Evolutionary conservation across 768 basidiomycete genomes (phyloP), one percentile per base, ranked within the genome.

Genomic region (Naematelia aurantialba): DNA sequence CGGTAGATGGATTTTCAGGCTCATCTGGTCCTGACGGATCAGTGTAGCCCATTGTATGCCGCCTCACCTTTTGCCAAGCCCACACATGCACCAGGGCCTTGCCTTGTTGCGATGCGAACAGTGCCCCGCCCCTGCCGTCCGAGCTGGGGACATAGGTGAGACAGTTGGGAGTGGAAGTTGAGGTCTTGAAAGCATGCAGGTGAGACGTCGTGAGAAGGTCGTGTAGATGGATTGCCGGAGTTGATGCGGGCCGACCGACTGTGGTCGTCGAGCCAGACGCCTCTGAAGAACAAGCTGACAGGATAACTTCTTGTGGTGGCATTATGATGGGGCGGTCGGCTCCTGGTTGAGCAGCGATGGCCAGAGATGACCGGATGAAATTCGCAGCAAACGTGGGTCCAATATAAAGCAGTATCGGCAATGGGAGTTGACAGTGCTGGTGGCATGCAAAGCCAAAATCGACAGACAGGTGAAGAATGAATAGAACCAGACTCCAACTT

Each of bases 21-120:
- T 83, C 44, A 93, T 80, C 83, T 97, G 93, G 76, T 98, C 91
- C 93, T 96, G 72, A 5, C 54, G 4, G 56, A 22, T 42, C 34
- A 55, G 31, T 19, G 51, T 59, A 45, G 61, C 29, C 30, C 31
- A 13, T 47, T 53, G 48, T 22, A 5, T n/a, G 25, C 0, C 21
- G 70, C n/a, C 79, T 56, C 62, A 89, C 94, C 81, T 91, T 93
- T 82, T 97, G 91, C 77, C 91, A 97, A 63, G 84, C 86, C 78
- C 94, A 98, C 17, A 92, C 87, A 70, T 94, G 87, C 63, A 96
- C 70, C 45, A 94, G 82, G 0, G 89, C 85, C 76, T 96, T 96
- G 59, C 92, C 90, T 48, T 86, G 84, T 73, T 96, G 92, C 1
- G 86, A 85, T 26, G 89, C 85, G 21, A 96, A 81, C 54, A 96